Evolutionary conservation across 179 eudicot genomes (phyloP), one percentile per base, ranked within the genome.

Genomic region (Patellifolia procumbens): DNA sequence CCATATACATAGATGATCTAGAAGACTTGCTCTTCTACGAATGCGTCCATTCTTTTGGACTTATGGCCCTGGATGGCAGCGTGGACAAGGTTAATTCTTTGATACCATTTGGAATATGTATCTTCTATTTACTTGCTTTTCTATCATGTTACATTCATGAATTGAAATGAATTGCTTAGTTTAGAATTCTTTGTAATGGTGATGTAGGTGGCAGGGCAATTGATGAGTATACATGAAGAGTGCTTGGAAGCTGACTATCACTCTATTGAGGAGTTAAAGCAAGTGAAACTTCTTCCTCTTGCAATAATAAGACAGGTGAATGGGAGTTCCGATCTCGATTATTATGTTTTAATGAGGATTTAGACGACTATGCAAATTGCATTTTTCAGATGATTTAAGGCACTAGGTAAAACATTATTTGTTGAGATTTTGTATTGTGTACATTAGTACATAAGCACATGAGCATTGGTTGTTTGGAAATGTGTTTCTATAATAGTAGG

Each of bases 211-310:
- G 90, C 98, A 65, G 88, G 86, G 78, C 78, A 86, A 39, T 74
- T 93, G 81, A 87, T 93, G 97, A 53, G 77, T 35, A 87, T 93
- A 91, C 86, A 87, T 84, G 90, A 89, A 82, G 97, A 89, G 64
- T 93, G 95, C 75, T 78, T 89, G 81, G 87, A 81, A 65, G 92
- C 90, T 19, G 78, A 90, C 73, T 89, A 78, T 71, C 81, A 78
- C 59, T 89, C 89, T 1, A 78, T 91, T 58, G 85, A 87, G 77
- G 81, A 48, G 70, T 81, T 93, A 16, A 88, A 80, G 84, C 90
- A 79, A 67, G 67, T 74, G 42, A 80, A 79, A 32, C 45, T 43
- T 0, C 48, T 32, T 22, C 82, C 86, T 64, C 81, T 85, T 72
- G 64, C 79, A 29, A 79, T 72, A 65, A 75, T 46, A 58, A 85